Evolutionary conservation across 2,329 filamentous ascomycete genomes (phyloP).

Genomic region (Calonectria pseudoreteaudii): DNA sequence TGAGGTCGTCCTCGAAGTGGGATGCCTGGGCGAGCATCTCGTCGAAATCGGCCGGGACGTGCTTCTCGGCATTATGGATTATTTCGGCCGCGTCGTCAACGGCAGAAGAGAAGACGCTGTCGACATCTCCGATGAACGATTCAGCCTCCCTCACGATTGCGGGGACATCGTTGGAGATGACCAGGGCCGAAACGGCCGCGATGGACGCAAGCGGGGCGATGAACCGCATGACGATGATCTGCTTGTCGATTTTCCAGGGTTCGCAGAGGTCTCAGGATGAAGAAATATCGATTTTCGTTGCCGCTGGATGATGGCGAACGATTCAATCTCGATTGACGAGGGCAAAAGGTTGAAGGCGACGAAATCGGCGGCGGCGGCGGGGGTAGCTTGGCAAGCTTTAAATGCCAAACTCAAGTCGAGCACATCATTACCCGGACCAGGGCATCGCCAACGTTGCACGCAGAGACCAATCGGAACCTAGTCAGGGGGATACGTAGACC

Average conservation of each 20-base stretch:
- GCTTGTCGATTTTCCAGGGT: not conserved
- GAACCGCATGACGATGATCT: conserved; percentile 31
- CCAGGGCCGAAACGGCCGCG: conserved; percentile 36
- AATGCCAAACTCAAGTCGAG: conserved; percentile 3
- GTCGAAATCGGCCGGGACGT: conserved; percentile 13
- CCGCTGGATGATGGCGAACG: not conserved
- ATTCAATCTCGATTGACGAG: not conserved
- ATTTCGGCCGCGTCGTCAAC: conserved; percentile 30
- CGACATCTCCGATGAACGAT: conserved; percentile 15
- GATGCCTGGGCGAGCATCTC: not conserved
- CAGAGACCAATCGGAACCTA: conserved; percentile 10
- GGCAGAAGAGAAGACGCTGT: conserved; percentile 14
- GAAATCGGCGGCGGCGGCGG: not conserved
- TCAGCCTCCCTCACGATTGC: conserved; percentile 20
- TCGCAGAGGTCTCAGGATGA: not conserved
- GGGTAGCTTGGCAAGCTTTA: not conserved
- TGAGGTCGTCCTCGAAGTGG: not conserved
- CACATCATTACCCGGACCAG: not conserved
- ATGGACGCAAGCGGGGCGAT: conserved; percentile 31
- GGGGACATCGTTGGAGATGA: conserved; percentile 29
- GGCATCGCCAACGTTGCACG: not conserved
- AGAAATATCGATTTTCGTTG: not conserved
- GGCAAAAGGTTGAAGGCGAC: not conserved
- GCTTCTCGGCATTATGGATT: not conserved
- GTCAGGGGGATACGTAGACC: not conserved